These are phyloP conservation scores for Gastrolobium villosum DNA, from an alignment of 306 rosid species.

Conservation along the genomic window DNA sequence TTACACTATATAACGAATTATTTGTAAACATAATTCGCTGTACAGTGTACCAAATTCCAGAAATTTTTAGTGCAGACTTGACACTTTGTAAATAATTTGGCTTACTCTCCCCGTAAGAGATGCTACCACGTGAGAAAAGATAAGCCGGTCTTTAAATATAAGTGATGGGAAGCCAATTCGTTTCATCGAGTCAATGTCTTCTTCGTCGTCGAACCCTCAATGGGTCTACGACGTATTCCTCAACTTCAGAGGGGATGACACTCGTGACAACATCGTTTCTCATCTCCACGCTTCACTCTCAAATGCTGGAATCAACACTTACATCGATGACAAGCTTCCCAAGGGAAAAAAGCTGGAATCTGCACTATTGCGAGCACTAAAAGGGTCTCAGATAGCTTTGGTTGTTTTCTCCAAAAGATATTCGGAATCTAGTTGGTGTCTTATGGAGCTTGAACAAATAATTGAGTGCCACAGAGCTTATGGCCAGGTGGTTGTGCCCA, in stretches of 20 bases:
- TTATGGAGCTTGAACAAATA: not conserved
- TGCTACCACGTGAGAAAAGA: no score
- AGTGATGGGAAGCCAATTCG: no score
- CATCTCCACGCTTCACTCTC: not conserved
- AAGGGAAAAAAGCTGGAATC: not conserved
- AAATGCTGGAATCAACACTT: not conserved
- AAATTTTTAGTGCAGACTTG: no score
- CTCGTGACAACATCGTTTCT: not conserved
- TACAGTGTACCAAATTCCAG: no score
- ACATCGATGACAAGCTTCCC: not conserved
- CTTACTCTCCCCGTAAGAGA: no score
- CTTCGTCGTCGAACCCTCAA: not conserved
- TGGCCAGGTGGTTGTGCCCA: not conserved
- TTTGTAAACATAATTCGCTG: no score
- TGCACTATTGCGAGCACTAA: not conserved
- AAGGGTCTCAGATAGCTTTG: not conserved
- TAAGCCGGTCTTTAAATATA: no score
- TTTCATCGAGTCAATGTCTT: not conserved
- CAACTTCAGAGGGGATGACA: not conserved
- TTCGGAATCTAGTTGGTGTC: conserved; percentile 42
- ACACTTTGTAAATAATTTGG: no score
- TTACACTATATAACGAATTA: no score
- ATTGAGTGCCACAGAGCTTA: not conserved
- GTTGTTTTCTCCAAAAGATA: not conserved
- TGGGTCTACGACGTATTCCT: not conserved